Conservation (phyloP, 139 green algal species). For the Micractinium conductrix region DNA sequence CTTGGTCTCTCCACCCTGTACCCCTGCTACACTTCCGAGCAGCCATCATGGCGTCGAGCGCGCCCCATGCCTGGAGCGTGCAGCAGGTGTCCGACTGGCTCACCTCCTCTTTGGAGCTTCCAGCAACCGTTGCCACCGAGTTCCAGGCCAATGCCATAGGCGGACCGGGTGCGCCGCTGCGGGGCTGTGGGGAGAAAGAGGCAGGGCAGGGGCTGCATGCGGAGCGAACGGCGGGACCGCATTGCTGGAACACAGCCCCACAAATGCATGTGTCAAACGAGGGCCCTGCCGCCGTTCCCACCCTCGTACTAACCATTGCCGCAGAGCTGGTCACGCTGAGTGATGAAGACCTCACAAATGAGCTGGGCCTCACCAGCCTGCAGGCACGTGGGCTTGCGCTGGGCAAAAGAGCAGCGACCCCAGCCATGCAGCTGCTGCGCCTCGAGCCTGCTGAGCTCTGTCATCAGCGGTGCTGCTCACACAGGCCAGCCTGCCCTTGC, state of each 20-base stretch:
- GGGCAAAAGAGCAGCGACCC: neutral
- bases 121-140: neutral
- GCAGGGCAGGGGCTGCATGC: neutral
- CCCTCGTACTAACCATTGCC: neutral
- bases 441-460: neutral
- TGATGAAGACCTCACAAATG: neutral
- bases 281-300: neutral
- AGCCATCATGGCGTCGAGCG: neutral
- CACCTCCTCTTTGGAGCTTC: neutral
- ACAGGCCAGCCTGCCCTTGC: neutral
- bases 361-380: constrained; percentile 2
- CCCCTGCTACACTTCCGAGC: neutral
- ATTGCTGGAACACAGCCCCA: neutral
- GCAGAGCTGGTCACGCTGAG: constrained; percentile 1
- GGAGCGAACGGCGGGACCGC: neutral
- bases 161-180: neutral
- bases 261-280: neutral
- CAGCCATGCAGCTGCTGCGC: neutral
- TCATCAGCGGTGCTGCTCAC: too few relatives aligned
- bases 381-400: neutral
- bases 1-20: too few relatives aligned
- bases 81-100: neutral
- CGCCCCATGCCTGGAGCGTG: neutral
- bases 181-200: neutral
- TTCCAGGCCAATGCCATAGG: neutral